phyloP scores from a whole-genome alignment of 2,329 filamentous ascomycete species.

The Aureobasidium sp. region DNA sequence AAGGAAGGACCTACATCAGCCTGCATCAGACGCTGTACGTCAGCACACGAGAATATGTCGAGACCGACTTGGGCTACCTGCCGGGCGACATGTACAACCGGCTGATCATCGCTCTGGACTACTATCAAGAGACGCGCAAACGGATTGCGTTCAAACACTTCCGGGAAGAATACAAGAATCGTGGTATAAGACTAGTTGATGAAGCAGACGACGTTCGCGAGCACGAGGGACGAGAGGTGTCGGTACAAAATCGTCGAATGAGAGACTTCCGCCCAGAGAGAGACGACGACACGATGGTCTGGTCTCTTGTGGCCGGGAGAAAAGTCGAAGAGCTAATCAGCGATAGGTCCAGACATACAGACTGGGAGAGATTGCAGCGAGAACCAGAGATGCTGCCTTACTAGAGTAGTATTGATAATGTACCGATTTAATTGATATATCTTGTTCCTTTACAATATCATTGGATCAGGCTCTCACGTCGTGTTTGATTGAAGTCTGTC shows the following conservation, averaged over 20 bases:
- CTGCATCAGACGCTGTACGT: neutral
- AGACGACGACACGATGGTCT: neutral
- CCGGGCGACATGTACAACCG: neutral
- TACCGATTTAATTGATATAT: neutral
- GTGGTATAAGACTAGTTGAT: neutral
- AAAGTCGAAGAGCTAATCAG: neutral
- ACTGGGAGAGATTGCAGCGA: neutral
- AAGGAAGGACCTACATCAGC: neutral
- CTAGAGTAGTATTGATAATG: neutral
- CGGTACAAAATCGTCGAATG: neutral
- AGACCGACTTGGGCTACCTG: neutral
- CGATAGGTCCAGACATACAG: neutral
- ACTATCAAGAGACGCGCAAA: neutral
- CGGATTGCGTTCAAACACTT: neutral
- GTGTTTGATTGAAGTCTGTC: too few relatives aligned
- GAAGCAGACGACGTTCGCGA: neutral
- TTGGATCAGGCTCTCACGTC: too few relatives aligned
- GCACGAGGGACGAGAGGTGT: neutral
- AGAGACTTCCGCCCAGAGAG: neutral
- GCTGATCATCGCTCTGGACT: neutral
- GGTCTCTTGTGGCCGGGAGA: neutral
- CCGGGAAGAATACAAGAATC: neutral
- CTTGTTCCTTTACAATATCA: too few relatives aligned
- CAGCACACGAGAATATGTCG: neutral
- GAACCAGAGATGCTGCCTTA: neutral